phyloP scores from a whole-genome alignment of 1,284 basidiomycete species.

The Phenoliferia sp. region DNA sequence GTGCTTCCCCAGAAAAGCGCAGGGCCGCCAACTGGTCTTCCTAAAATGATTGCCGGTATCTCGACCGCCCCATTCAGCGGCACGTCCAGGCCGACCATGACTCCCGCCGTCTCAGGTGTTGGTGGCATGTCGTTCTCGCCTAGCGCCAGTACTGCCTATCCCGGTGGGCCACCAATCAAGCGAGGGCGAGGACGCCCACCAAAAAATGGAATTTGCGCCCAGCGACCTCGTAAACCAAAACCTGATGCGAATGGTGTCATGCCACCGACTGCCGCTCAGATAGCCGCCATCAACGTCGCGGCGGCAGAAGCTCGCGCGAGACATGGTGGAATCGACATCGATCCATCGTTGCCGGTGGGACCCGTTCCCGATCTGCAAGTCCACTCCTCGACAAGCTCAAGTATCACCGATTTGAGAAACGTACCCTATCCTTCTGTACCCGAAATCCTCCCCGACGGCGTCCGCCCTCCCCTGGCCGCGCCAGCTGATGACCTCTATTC shows the following conservation, averaged over 20 bases:
- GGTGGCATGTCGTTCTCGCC: not conserved
- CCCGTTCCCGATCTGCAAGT: not conserved
- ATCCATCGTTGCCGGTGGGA: not conserved
- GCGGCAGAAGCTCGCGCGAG: slow-evolving; percentile 4
- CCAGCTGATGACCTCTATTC: slow-evolving; percentile 12
- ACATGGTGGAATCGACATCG: not conserved
- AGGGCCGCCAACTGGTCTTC: not conserved
- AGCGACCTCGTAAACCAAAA: slow-evolving; percentile 8
- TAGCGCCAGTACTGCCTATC: not conserved
- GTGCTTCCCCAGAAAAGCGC: not conserved
- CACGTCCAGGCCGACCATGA: not conserved
- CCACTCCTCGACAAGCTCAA: not conserved
- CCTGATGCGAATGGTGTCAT: not conserved
- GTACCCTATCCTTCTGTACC: not conserved
- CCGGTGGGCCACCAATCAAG: slow-evolving; percentile 2
- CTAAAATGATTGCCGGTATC: not conserved
- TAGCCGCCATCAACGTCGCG: not conserved
- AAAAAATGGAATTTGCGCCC: slow-evolving; percentile 12
- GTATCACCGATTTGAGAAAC: not conserved
- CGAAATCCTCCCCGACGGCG: slow-evolving; percentile 1
- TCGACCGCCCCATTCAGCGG: not conserved
- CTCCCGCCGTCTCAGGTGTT: not conserved
- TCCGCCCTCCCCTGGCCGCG: slow-evolving; percentile 7
- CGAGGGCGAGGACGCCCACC: slow-evolving; percentile 20
- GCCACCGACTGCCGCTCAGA: not conserved